Evolutionary conservation across 371 early-diverging fungal genomes (phyloP).

Genomic region (Mucor ambiguus): DNA sequence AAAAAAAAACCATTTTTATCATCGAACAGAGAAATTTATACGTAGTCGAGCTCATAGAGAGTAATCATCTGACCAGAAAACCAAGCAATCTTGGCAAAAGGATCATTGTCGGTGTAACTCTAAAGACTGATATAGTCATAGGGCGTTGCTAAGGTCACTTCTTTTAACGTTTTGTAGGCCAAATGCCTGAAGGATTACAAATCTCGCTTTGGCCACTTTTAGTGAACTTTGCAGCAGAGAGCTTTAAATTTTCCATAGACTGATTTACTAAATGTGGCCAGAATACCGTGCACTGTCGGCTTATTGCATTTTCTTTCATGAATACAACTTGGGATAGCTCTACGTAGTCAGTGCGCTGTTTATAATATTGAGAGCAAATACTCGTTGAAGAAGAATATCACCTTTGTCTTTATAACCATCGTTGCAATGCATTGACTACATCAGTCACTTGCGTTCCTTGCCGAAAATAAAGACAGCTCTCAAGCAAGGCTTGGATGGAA

Average conservation of each 20-base stretch:
- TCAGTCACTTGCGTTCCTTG: too few relatives aligned
- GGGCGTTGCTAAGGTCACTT: background rate
- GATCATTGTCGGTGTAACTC: background rate
- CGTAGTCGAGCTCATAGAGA: background rate
- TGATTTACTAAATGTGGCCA: too few relatives aligned
- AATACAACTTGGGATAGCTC: too few relatives aligned
- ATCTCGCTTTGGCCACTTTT: background rate
- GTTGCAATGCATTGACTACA: background rate
- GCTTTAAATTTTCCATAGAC: too few relatives aligned
- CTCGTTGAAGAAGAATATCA: background rate
- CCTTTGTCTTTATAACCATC: background rate
- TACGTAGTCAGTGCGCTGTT: too few relatives aligned
- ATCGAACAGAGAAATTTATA: background rate
- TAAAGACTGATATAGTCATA: background rate
- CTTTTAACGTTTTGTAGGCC: background rate
- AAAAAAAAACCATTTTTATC: background rate
- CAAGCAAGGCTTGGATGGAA: background rate
- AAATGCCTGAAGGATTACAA: background rate
- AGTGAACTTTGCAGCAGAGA: too few relatives aligned
- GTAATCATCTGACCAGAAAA: conserved; percentile 3
- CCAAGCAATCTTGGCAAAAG: conserved; percentile 7
- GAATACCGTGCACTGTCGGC: too few relatives aligned
- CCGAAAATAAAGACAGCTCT: too few relatives aligned
- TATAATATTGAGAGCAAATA: background rate
- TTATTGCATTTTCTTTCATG: too few relatives aligned